A percentile compares a stretch with the other conserved stretches of the same genome.
These are phyloP conservation scores for Chlamydomonas reinhardtii DNA, from an alignment of 163 green algal species.

Conservation along the genomic window DNA sequence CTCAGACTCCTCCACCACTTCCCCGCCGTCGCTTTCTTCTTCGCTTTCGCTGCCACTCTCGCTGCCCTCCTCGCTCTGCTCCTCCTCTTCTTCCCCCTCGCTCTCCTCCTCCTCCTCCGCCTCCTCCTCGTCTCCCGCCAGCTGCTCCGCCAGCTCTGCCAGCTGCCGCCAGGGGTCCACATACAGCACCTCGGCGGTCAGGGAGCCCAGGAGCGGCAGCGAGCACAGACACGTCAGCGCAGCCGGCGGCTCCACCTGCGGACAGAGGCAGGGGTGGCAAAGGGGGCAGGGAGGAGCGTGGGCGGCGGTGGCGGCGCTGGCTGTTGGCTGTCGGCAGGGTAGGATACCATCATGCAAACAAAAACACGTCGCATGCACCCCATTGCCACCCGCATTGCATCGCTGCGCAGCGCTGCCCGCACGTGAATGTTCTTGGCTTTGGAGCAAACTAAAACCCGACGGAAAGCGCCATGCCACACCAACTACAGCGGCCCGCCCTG, in stretches of 20 bases:
- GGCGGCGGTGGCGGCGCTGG: too few relatives aligned
- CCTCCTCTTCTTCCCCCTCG: background rate
- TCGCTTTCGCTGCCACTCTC: background rate
- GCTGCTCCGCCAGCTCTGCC: constrained; percentile 2
- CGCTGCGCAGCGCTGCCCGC: too few relatives aligned
- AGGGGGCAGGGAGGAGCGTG: too few relatives aligned
- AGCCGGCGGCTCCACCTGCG: constrained; percentile 33
- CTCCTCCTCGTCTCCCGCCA: background rate
- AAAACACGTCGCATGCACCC: too few relatives aligned
- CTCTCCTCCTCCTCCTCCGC: background rate
- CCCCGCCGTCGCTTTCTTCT: background rate
- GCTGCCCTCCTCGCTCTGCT: background rate
- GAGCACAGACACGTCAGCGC: constrained; percentile 8
- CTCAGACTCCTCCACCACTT: background rate
- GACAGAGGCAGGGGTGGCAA: too few relatives aligned
- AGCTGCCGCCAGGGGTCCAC: constrained; percentile 4
- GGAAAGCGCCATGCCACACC: too few relatives aligned
- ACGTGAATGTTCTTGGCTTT: too few relatives aligned
- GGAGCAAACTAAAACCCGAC: too few relatives aligned
- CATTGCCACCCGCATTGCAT: too few relatives aligned
- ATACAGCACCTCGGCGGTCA: constrained; percentile 20
- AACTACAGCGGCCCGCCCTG: too few relatives aligned
- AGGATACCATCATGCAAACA: too few relatives aligned
- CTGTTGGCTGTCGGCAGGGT: too few relatives aligned
- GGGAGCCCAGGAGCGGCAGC: constrained; percentile 4